Base-by-base conservation (phyloP, 1,284 basidiomycete genomes). In the Wolfiporia cocos region DNA sequence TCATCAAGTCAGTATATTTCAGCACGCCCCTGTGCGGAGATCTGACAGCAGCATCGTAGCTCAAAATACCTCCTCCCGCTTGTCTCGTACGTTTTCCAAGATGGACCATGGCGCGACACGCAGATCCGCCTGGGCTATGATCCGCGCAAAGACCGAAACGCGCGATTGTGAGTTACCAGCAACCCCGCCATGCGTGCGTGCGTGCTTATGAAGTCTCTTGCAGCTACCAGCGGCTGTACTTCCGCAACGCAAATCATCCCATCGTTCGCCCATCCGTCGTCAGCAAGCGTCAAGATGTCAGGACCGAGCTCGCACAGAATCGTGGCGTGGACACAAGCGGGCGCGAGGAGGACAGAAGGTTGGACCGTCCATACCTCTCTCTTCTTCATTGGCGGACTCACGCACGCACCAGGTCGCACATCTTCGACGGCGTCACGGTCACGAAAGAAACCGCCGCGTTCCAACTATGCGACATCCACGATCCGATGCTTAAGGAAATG, bases 31-130 rank as follows among this genome's bases (percentile, higher is more conserved):
- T n/a, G n/a, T n/a, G n/a, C n/a, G n/a, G n/a, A n/a, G n/a, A n/a
- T n/a, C n/a, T n/a, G n/a, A n/a, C n/a, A n/a, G n/a, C n/a, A n/a
- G n/a, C 14, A 7, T 5, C 10, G 6, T 45, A 90, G 86, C 49
- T 86, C 86, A 4, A 90, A 90, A 57, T 62, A 75, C 14, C 65
- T 86, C 12, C 70, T 87, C 18, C 78, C 82, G 11, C 63, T 86
- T 3, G 76, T 82, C 5, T 83, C 83, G 36, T 99, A 94, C 59
- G 84, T 89, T 2, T 95, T 98, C 58, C 78, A 83, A 47, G 94
- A 97, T 49, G 95, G 95, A 0, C 92, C 93, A 2, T 98, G 89
- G 85, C 75, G 92, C 39, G 94, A 98, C 57, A 87, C 87, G 6
- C 73, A 95, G 35, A 76, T 98, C 20, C 77, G 81, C 33, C 87